Evolutionary conservation across 176 grass and related monocot species (phyloP), one percentile per base, ranked within the genome.

Genomic region (Eremochloa ophiuroides): DNA sequence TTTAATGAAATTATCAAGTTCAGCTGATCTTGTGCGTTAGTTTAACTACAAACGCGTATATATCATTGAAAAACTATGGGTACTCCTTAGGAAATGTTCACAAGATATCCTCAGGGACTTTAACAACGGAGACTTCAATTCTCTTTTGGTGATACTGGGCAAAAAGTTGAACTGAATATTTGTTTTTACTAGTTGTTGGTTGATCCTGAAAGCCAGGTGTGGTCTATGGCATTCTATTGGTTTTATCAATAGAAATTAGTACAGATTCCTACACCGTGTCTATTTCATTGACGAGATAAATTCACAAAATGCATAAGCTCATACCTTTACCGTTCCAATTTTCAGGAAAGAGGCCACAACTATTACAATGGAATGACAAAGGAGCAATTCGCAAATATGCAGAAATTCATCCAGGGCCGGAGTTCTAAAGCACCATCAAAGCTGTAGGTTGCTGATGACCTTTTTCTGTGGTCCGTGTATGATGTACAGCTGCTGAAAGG

Each of bases 291-390:
- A 17, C 18, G 11, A 58, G 17, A 22, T 67, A 69, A 74, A 65
- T 43, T 85, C 61, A 56, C 22, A 47, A 74, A 64, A 76, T 40
- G 22, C 27, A 64, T 16, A 8, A 4, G n/a, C 58, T 89, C 15
- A 81, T 77, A 58, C 55, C 51, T 66, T 39, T 22, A 81, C 35
- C n/a, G 6, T 79, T 86, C 47, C 48, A 56, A 56, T 75, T 75
- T 74, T 56, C 91, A 97, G 95, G 95, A 98, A 67, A 87, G 95
- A 89, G 95, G 78, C 62, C 86, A 93, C 75, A 84, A 73, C 37
- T 94, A 86, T 75, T 98, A 98, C 56, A 83, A 81, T 84, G 90
- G 88, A 50, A 98, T 98, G 95, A 93, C 92, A 39, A 94, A 94
- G 81, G 95, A 98, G n/a, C 95, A 98, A 69, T 98, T 98, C 8